A percentile compares a stretch with the other conserved stretches of the same genome.
Evolutionary conservation across 805 yeast genomes (phyloP).

Genomic region (Cyberlindnera japonica): DNA sequence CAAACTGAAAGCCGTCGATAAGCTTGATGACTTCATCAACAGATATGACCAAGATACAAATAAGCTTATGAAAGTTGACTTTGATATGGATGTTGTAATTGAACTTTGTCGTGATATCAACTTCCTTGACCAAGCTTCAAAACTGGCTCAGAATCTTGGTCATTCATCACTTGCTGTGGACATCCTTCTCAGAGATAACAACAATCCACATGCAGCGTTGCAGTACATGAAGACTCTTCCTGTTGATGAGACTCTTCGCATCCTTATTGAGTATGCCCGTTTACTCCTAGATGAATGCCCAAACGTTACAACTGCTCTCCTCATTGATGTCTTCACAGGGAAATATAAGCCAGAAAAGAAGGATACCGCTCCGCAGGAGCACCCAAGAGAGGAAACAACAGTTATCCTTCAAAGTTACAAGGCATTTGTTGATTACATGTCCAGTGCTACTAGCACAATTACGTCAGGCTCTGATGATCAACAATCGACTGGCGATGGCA

Average conservation of each 20-base stretch:
- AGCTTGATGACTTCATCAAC: slow-evolving; percentile 54
- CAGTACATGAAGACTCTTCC: slow-evolving; percentile 63
- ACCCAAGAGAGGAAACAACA: slow-evolving; percentile 17
- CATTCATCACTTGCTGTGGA: slow-evolving; percentile 75
- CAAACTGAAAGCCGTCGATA: slow-evolving; percentile 60
- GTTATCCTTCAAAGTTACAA: slow-evolving; percentile 47
- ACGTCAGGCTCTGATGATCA: slow-evolving; percentile 16
- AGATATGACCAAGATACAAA: slow-evolving; percentile 35
- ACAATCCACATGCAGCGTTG: slow-evolving; percentile 57
- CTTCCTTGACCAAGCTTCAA: slow-evolving; percentile 61
- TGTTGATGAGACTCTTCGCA: slow-evolving; percentile 72
- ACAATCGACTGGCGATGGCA: slow-evolving; percentile 7
- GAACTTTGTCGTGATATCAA: slow-evolving; percentile 70
- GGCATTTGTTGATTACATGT: slow-evolving; percentile 54
- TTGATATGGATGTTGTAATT: slow-evolving; percentile 67
- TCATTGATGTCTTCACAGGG: slow-evolving; percentile 89
- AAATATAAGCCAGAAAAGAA: slow-evolving; percentile 49
- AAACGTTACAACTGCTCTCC: slow-evolving; percentile 72
- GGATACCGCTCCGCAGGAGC: slow-evolving; percentile 20
- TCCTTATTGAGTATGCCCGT: slow-evolving; percentile 65
- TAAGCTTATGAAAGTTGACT: slow-evolving; percentile 37
- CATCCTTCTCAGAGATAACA: slow-evolving; percentile 62
- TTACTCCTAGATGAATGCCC: slow-evolving; percentile 64
- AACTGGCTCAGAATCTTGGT: slow-evolving; percentile 64
- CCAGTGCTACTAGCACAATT: slow-evolving; percentile 29